phyloP scores from a whole-genome alignment of 2,329 filamentous ascomycete genomes.

The Onygenales sp. region DNA sequence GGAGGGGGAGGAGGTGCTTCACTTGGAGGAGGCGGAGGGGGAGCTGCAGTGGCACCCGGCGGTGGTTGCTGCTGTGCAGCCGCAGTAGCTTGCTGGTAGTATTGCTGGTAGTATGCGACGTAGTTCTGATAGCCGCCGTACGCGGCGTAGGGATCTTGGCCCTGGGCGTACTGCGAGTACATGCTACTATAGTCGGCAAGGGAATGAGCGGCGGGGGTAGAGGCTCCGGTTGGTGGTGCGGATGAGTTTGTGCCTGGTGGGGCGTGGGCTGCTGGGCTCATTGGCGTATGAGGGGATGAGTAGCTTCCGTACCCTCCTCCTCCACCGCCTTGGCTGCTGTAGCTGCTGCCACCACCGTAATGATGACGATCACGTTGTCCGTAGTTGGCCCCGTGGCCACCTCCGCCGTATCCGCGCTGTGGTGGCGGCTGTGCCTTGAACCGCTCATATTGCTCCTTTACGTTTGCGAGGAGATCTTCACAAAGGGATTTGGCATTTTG shows the following conservation, averaged over 20 bases:
- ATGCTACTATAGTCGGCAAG: constrained; percentile 65
- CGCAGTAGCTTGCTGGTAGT: constrained; percentile 55
- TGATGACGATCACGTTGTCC: constrained; percentile 44
- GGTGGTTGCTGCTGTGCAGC: constrained; percentile 27
- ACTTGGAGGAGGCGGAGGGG: constrained; percentile 50
- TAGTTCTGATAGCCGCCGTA: constrained; percentile 82
- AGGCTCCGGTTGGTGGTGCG: constrained; percentile 12
- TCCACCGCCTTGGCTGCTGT: constrained; percentile 15
- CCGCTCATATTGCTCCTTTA: constrained; percentile 79
- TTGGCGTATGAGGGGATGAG: constrained; percentile 35
- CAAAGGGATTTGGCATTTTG: constrained; percentile 80
- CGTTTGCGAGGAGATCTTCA: constrained; percentile 75
- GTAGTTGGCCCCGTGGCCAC: constrained; percentile 33
- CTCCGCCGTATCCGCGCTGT: constrained; percentile 49
- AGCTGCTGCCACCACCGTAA: constrained; percentile 31
- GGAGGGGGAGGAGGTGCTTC: constrained; percentile 51
- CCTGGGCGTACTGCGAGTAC: constrained; percentile 71
- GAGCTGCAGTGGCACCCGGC: constrained; percentile 33
- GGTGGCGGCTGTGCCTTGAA: constrained; percentile 74
- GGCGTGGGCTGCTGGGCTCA: constrained; percentile 34
- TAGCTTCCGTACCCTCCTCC: constrained; percentile 33
- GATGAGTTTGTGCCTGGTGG: constrained; percentile 23
- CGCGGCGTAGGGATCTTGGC: constrained; percentile 73
- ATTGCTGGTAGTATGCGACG: constrained; percentile 54
- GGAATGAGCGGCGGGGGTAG: constrained; percentile 19